phyloP scores from a whole-genome alignment of 768 basidiomycete genomes.

The Rhodotorula babjevae region DNA sequence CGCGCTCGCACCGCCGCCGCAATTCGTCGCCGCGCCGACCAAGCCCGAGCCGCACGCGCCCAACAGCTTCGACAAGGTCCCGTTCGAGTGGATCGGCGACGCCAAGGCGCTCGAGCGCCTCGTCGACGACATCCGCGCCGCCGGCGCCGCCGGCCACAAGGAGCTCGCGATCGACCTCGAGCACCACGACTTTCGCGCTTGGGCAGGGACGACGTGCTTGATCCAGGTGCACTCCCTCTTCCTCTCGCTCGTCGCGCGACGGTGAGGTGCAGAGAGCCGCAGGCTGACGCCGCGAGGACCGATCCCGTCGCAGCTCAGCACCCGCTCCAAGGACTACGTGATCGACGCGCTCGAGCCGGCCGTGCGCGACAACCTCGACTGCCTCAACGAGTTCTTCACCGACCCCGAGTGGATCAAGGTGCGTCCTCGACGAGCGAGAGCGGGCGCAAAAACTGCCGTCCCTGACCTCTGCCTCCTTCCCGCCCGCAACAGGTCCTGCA shows the following conservation, averaged over 20 bases:
- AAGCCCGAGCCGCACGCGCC: not conserved
- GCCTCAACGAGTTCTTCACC: constrained; percentile 70
- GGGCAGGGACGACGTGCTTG: constrained; percentile 79
- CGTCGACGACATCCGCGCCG: constrained; percentile 57
- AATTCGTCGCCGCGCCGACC: constrained; percentile 37
- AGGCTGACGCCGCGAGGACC: no score
- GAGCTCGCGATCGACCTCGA: constrained; percentile 94
- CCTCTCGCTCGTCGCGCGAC: no score
- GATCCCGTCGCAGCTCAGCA: constrained; percentile 48
- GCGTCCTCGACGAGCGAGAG: constrained; percentile 24
- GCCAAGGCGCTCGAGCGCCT: constrained; percentile 57
- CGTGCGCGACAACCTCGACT: constrained; percentile 67
- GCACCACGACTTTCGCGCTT: constrained; percentile 82
- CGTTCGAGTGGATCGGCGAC: constrained; percentile 68
- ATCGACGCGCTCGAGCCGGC: constrained; percentile 66
- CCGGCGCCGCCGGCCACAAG: constrained; percentile 19
- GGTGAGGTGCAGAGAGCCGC: no score
- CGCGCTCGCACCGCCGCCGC: constrained; percentile 1
- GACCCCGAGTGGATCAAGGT: constrained; percentile 82
- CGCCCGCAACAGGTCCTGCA: constrained; percentile 68
- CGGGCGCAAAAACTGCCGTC: no score
- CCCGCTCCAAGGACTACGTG: constrained; percentile 75
- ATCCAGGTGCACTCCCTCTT: constrained; percentile 67
- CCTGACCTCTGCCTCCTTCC: not conserved
- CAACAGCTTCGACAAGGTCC: constrained; percentile 59